A percentile compares a stretch with the other conserved stretches of the same genome.
Evolutionary conservation across 305 asterid genomes (phyloP).

Genomic region (Fraxinus latifolia): DNA sequence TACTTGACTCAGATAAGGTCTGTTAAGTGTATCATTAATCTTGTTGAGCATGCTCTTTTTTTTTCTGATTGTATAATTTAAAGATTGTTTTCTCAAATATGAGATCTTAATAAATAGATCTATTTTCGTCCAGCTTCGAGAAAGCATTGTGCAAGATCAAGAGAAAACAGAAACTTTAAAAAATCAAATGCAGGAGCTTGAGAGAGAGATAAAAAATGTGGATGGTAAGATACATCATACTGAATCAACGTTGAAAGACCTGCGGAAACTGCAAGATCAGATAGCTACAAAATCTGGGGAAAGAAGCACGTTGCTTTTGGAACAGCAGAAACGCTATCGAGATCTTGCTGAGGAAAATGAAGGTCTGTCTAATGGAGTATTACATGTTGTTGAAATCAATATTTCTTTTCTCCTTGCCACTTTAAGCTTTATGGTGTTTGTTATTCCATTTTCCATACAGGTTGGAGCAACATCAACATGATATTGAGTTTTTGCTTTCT

Average conservation of each 20-base stretch:
- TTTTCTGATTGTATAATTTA: background rate
- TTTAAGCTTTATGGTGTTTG: conserved; percentile 21
- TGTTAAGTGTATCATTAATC: background rate
- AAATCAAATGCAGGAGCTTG: conserved; percentile 72
- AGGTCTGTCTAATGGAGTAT: conserved; percentile 43
- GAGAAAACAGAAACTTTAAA: conserved; percentile 63
- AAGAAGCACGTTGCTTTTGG: conserved; percentile 78
- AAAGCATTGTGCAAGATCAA: conserved; percentile 75
- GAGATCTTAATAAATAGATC: conserved; percentile 10
- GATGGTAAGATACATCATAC: conserved; percentile 64
- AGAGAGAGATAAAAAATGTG: conserved; percentile 54
- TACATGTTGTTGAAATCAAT: background rate
- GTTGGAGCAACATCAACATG: background rate
- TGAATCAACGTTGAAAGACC: conserved; percentile 65
- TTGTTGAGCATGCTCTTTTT: background rate
- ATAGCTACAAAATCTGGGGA: conserved; percentile 76
- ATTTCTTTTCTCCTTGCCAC: conserved; percentile 13
- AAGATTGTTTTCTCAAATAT: conserved; percentile 16
- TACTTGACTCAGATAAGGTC: background rate
- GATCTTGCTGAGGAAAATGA: conserved; percentile 72
- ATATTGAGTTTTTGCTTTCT: conserved; percentile 16
- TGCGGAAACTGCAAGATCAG: conserved; percentile 55
- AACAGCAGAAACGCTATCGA: conserved; percentile 56
- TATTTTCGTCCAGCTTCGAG: conserved; percentile 63
- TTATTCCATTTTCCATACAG: background rate